These are phyloP conservation scores for Delonix regia DNA, from an alignment of 306 rosid species.

Conservation along the genomic window DNA sequence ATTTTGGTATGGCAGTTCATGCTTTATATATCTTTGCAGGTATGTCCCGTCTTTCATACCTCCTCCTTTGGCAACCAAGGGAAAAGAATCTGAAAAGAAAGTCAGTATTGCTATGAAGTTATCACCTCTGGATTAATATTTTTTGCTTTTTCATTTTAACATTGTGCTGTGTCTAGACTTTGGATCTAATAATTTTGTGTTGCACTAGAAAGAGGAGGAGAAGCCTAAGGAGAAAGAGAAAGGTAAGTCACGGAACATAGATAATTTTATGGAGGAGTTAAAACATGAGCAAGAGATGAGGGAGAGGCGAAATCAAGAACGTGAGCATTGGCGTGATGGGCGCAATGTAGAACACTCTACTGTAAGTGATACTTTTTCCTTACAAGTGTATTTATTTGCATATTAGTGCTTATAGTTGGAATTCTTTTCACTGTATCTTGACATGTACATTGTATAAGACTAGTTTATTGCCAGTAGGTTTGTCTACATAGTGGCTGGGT, in stretches of 20 bases:
- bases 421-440: slow-evolving; percentile 18
- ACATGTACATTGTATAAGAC: slow-evolving; percentile 1
- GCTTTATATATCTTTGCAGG: slow-evolving; percentile 66
- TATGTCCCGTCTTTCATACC: slow-evolving; percentile 96
- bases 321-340: slow-evolving; percentile 86
- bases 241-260: slow-evolving; percentile 89
- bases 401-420: slow-evolving; percentile 23
- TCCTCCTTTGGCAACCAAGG: slow-evolving; percentile 97
- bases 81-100: slow-evolving; percentile 91
- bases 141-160: background rate
- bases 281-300: slow-evolving; percentile 96
- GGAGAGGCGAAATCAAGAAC: slow-evolving; percentile 94
- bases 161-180: slow-evolving; percentile 29
- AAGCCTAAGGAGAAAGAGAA: slow-evolving; percentile 90
- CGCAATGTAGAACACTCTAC: slow-evolving; percentile 66
- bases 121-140: slow-evolving; percentile 16
- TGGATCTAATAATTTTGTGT: slow-evolving; percentile 37
- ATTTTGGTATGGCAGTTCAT: slow-evolving; percentile 47
- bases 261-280: slow-evolving; percentile 96
- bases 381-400: slow-evolving; percentile 2
- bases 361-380: slow-evolving; percentile 52
- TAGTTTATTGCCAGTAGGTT: slow-evolving; percentile 11
- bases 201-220: slow-evolving; percentile 82
- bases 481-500: background rate
- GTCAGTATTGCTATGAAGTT: slow-evolving; percentile 49